phyloP scores from a whole-genome alignment of 768 basidiomycete genomes.

The Paxillus rubicundulus region DNA sequence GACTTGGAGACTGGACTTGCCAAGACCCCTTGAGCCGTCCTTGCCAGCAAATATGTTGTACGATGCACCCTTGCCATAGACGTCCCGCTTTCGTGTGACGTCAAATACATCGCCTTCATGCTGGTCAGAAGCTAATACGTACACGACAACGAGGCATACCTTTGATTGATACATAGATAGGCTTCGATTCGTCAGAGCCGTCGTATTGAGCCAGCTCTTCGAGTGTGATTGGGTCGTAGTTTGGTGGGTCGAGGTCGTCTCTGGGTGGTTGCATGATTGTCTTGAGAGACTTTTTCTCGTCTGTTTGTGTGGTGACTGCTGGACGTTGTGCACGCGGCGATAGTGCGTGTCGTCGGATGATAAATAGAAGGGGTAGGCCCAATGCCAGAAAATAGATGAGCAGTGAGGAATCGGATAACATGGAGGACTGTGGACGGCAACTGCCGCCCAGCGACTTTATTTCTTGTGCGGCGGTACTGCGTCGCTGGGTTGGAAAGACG shows the following conservation, averaged over 20 bases:
- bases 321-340: constrained; percentile 6
- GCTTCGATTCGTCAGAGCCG: constrained; percentile 60
- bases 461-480: background rate
- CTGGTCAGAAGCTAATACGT: constrained; percentile 1
- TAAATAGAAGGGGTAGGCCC: constrained; percentile 29
- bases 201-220: constrained; percentile 68
- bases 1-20: constrained; percentile 81
- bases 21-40: constrained; percentile 87
- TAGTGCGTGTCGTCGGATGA: constrained; percentile 18
- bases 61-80: constrained; percentile 80
- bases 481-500: background rate
- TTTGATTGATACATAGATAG: constrained; percentile 93
- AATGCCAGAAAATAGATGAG: constrained; percentile 32
- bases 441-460: constrained; percentile 9
- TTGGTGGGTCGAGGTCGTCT: constrained; percentile 63
- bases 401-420: constrained; percentile 14
- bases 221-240: constrained; percentile 73
- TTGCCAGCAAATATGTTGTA: constrained; percentile 91
- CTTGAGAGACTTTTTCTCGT: constrained; percentile 39
- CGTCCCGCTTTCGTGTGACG: constrained; percentile 78
- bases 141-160: constrained; percentile 51
- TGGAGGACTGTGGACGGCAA: constrained; percentile 13
- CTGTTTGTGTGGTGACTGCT: constrained; percentile 13
- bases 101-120: constrained; percentile 81
- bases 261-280: constrained; percentile 71